Evolutionary conservation across 2,329 filamentous ascomycete species (phyloP).

Genomic region (Xylaria hypoxylon): DNA sequence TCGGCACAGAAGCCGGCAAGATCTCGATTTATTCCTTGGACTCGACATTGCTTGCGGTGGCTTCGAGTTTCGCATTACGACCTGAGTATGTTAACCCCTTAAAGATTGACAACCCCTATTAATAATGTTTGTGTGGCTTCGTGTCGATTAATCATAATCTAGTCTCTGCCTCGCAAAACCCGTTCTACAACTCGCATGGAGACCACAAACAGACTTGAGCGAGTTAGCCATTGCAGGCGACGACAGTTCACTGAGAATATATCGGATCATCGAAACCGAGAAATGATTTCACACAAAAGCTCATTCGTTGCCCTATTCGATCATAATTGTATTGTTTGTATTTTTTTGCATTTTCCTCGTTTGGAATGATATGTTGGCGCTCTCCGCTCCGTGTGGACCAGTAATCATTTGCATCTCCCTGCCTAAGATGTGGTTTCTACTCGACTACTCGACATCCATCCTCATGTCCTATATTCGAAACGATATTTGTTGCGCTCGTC

Average conservation of each 20-base stretch:
- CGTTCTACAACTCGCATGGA: conserved; percentile 77
- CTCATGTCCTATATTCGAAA: conserved; percentile 20
- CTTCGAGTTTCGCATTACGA: conserved; percentile 52
- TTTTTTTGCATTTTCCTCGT: not conserved
- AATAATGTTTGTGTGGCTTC: not conserved
- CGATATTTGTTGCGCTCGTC: conserved; percentile 12
- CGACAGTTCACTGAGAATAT: conserved; percentile 70
- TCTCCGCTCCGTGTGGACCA: not conserved
- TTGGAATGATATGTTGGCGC: not conserved
- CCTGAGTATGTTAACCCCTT: conserved; percentile 54
- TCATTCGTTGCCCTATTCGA: conserved; percentile 4
- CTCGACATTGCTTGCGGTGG: conserved; percentile 54
- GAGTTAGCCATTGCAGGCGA: conserved; percentile 69
- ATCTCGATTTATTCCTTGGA: conserved; percentile 59
- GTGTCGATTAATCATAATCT: conserved; percentile 35
- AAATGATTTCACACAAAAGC: conserved; percentile 25
- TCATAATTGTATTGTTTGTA: conserved; percentile 11
- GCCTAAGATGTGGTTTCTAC: conserved; percentile 16
- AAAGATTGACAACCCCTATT: not conserved
- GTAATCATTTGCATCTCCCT: not conserved
- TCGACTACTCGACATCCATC: conserved; percentile 29
- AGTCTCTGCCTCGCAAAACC: conserved; percentile 71
- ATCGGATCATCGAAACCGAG: conserved; percentile 55
- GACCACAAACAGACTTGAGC: conserved; percentile 57
- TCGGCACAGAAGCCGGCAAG: conserved; percentile 68